Base-by-base conservation (phyloP, 2,329 filamentous ascomycete genomes). In the Sclerotinia trifoliorum region DNA sequence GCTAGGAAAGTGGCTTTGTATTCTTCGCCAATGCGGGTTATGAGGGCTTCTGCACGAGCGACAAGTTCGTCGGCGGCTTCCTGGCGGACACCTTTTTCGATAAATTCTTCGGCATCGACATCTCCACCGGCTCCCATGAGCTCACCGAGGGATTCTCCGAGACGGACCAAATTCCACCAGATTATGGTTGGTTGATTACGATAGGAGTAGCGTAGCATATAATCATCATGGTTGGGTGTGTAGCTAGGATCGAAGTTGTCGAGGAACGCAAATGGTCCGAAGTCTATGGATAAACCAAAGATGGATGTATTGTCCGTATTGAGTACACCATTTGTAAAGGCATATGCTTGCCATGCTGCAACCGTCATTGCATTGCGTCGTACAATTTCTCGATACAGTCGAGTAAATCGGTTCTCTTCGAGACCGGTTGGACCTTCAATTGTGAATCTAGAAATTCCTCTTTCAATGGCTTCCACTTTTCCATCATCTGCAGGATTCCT, bases 261-360 rank as follows among this genome's bases (percentile, higher is more conserved):
- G 82, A 99, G 90, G 79, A 99, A 99, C 6, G 95, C 95, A 75
- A 99, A 99, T 0, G 95, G 95, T 0, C 95, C 95, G 77, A 94
- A 99, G 79, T 99, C 95, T 71, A 99, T 90, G 7, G 90, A 94
- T 0, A 99, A 81, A 0, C 95, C 95, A 67, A 89, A 89, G 63
- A 99, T 85, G 0, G 93, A 97, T 0, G 95, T 99, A 78, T 99
- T 99, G 78, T 99, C 95, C 0, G 95, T 98, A 80, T 99, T 99
- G 68, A 99, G 83, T 5, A 99, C 95, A 57, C 95, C 95, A 75
- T 99, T 99, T 85, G 96, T 98, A 81, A 99, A 99, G n/a, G 93
- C 95, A 76, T 98, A 98, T 0, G 93, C 93, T 81, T 99, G 96
- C 94, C 95, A 98, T 73, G 90, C 86, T 15, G 95, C 95, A 2